Evolutionary conservation across 805 yeast genomes (phyloP), one percentile per base, ranked within the genome.

Genomic region (Scheffersomyces lignosus): DNA sequence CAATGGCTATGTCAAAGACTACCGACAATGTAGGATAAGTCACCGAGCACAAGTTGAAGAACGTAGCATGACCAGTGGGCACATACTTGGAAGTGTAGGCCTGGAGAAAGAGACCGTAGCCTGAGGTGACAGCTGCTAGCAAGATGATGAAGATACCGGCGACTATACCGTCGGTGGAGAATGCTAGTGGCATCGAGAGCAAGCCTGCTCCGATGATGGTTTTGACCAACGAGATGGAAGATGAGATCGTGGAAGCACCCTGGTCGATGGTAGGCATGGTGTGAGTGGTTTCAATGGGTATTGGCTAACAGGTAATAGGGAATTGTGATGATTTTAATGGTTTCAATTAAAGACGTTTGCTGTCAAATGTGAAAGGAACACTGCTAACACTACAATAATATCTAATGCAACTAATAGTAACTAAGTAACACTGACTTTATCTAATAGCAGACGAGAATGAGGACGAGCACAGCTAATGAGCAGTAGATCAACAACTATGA

Each of bases 171-270:
- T 74, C 73, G 16, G 71, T 58, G 44, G 69, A 67, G 48, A 81
- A 73, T 1, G 87, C 87, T 54, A 66, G 81, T 0, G 90, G 88
- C 71, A 82, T 79, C 24, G 87, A 84, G 27, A 83, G 64, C 49
- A 82, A 72, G 6, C 90, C 90, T 1, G 87, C 85, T 27, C 82
- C 78, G 28, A 78, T 62, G 36, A 78, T 76, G 38, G 84, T 79
- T 54, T 78, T 77, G 45, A 77, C 56, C 31, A 78, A 56, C 44
- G 75, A 76, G 44, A 77, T 70, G 14, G 75, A 64, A 2, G 91
- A 83, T 1, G 90, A 82, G 1, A 53, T 42, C 17, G 72, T 62
- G 9, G 83, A 69, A 3, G 87, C 85, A 10, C 60, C 63, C 3
- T 37, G 40, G 10, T 36, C 45, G 15, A 47, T 28, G 9, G 49